Conservation (phyloP, 495 filamentous ascomycete genomes). For the Talaromyces liani region DNA sequence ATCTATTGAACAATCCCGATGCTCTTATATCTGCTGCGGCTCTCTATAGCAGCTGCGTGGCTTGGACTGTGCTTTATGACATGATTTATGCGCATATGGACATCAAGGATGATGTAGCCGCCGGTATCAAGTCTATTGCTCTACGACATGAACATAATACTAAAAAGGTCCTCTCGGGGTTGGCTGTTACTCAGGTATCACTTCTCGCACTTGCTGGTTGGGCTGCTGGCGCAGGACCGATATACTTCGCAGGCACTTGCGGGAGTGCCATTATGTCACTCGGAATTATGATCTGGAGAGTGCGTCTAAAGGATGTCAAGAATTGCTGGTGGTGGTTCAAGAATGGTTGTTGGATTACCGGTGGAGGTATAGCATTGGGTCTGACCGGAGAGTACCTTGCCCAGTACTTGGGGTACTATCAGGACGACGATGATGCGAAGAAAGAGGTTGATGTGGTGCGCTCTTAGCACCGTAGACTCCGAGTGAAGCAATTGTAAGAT, state of each 20-base stretch:
- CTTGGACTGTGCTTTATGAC: conserved; percentile 95
- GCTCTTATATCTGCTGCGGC: conserved; percentile 61
- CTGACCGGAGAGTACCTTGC: conserved; percentile 56
- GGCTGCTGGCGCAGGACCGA: conserved; percentile 67
- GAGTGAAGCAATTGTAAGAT: neutral
- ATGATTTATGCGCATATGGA: conserved; percentile 99
- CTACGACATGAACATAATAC: conserved; percentile 83
- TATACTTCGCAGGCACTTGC: conserved; percentile 79
- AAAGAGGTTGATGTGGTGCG: neutral
- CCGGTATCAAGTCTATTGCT: conserved; percentile 92
- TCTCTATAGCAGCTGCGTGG: conserved; percentile 78
- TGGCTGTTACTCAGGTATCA: conserved; percentile 70
- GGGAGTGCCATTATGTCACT: conserved; percentile 71
- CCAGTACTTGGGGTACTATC: conserved; percentile 13
- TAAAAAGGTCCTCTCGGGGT: conserved; percentile 70
- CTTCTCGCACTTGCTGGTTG: conserved; percentile 71
- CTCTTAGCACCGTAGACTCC: neutral
- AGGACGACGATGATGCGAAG: neutral
- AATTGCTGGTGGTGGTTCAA: conserved; percentile 98
- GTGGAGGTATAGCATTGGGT: conserved; percentile 58
- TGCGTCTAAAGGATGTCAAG: conserved; percentile 72
- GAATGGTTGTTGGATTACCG: conserved; percentile 61
- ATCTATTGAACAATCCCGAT: conserved; percentile 58
- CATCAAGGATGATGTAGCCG: conserved; percentile 85
- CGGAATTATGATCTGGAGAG: conserved; percentile 81